Percentiles rank a stretch among this genome's conserved stretches.
phyloP scores from a whole-genome alignment of 1,284 basidiomycete genomes.

The Moesziomyces sp. region DNA sequence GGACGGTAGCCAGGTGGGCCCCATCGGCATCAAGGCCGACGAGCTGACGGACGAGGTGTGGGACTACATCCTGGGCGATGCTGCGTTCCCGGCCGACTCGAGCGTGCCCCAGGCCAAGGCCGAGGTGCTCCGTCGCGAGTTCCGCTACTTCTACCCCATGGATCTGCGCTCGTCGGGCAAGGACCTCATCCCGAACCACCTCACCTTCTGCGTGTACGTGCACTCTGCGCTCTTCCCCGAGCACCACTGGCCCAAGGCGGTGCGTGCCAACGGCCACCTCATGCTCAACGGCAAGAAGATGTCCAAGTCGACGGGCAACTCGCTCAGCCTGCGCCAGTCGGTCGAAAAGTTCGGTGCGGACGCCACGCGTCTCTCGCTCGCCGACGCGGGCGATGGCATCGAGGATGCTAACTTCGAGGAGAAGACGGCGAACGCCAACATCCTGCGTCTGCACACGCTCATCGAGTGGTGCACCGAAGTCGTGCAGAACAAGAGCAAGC shows the following conservation, averaged over 20 bases:
- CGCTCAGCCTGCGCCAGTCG: conserved; percentile 63
- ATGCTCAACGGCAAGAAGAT: conserved; percentile 99
- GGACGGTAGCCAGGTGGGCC: conserved; percentile 83
- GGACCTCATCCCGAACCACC: conserved; percentile 94
- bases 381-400: conserved; percentile 96
- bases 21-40: conserved; percentile 84
- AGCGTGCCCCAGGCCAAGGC: conserved; percentile 80
- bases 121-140: conserved; percentile 87
- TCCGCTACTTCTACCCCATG: conserved; percentile 98
- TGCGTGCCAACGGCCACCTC: conserved; percentile 95
- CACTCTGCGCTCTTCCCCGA: conserved; percentile 95
- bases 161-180: conserved; percentile 99
- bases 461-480: conserved; percentile 89
- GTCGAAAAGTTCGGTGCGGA: conserved; percentile 83
- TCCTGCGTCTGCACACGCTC: conserved; percentile 90
- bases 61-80: conserved; percentile 89
- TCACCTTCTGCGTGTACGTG: conserved; percentile 94
- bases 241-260: conserved; percentile 89
- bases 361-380: conserved; percentile 89
- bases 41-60: conserved; percentile 98
- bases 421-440: conserved; percentile 97
- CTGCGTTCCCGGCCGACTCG: conserved; percentile 77
- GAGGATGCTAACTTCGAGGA: conserved; percentile 99
- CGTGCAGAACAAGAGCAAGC: conserved; percentile 74
- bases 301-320: conserved; percentile 89